These are phyloP conservation scores for Metschnikowia amazonensis DNA, from an alignment of 805 yeast genomes.

Conservation along the genomic window DNA sequence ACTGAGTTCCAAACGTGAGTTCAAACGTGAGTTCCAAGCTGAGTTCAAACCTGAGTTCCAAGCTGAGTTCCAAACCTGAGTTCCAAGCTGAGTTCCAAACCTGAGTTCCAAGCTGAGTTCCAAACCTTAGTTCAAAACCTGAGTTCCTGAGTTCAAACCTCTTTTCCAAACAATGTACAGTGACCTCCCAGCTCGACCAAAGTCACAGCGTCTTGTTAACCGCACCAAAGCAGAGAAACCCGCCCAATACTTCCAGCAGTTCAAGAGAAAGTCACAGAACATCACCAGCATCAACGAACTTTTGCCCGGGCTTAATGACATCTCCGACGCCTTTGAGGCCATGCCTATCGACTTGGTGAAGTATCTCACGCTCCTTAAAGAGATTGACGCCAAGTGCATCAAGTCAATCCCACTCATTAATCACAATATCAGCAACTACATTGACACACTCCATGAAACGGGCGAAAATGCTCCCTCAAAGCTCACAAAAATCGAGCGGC, in stretches of 20 bases:
- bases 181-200: constrained; percentile 31
- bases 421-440: constrained; percentile 48
- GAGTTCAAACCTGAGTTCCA: too few relatives aligned
- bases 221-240: constrained; percentile 21
- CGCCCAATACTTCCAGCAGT: constrained; percentile 31
- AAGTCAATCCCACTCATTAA: constrained; percentile 66
- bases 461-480: constrained; percentile 9
- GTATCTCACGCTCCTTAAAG: constrained; percentile 83
- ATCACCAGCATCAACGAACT: constrained; percentile 35
- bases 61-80: too few relatives aligned
- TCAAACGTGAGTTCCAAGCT: too few relatives aligned
- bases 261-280: constrained; percentile 31
- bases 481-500: constrained; percentile 26
- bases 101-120: too few relatives aligned
- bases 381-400: constrained; percentile 92
- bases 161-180: constrained; percentile 16
- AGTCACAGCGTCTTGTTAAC: constrained; percentile 30
- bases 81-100: too few relatives aligned
- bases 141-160: too few relatives aligned
- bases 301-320: constrained; percentile 84
- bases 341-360: constrained; percentile 78
- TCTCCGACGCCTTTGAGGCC: constrained; percentile 87
- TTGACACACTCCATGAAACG: constrained; percentile 21
- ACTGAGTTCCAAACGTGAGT: too few relatives aligned
- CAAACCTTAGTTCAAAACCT: too few relatives aligned